These are phyloP conservation scores for Phanerodontia chrysosporium DNA, from an alignment of 768 basidiomycete species.

Conservation along the genomic window DNA sequence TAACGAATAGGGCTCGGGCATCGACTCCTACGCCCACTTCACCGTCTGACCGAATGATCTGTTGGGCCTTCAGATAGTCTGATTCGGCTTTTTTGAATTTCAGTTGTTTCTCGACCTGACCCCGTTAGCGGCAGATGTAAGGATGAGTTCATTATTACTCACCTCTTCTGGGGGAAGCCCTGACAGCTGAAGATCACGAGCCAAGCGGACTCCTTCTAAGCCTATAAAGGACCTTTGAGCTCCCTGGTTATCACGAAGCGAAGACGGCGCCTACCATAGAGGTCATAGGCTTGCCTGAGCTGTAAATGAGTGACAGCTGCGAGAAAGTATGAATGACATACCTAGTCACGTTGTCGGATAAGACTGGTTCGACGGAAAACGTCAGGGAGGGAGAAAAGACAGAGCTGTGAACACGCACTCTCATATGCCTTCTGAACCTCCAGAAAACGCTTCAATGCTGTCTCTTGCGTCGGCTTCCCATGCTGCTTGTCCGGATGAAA, in stretches of 20 bases:
- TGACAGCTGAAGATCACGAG: constrained; percentile 13
- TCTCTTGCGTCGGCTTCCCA: constrained; percentile 47
- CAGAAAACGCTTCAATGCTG: constrained; percentile 65
- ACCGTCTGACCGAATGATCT: constrained; percentile 42
- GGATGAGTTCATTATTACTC: not conserved
- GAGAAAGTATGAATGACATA: constrained; percentile 27
- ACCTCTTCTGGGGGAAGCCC: constrained; percentile 3
- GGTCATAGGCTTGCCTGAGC: constrained; percentile 68
- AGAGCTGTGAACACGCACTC: constrained; percentile 35
- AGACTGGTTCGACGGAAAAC: constrained; percentile 30
- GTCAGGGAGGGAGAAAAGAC: constrained; percentile 1
- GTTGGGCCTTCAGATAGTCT: constrained; percentile 34
- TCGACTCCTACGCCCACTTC: constrained; percentile 42
- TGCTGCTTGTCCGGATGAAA: constrained; percentile 86
- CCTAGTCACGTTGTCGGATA: constrained; percentile 72
- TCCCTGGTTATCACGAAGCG: not conserved
- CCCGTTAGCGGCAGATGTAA: not conserved
- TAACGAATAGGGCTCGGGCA: constrained; percentile 43
- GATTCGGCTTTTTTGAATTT: constrained; percentile 35
- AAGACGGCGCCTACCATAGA: constrained; percentile 43
- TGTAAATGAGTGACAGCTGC: constrained; percentile 6
- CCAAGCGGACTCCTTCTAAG: constrained; percentile 16
- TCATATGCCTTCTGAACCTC: constrained; percentile 83
- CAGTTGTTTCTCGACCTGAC: constrained; percentile 44
- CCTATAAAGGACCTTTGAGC: constrained; percentile 14